Percentiles rank a stretch among this genome's conserved stretches.
Conservation (phyloP, 345 rosid genomes). For the Hypericum androsaemum region DNA sequence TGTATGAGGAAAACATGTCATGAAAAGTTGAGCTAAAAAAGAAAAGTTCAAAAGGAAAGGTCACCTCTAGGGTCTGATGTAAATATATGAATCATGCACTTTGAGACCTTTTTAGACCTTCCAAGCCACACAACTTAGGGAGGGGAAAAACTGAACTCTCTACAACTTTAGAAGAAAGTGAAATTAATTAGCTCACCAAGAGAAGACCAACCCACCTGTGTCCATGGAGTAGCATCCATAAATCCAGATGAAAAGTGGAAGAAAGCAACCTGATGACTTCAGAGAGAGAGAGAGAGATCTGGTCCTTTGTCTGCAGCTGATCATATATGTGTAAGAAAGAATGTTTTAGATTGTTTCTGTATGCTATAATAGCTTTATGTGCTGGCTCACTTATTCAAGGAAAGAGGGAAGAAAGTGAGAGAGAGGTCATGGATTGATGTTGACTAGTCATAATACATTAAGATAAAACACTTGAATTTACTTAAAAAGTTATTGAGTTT, state of each 20-base stretch:
- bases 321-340: conserved; percentile 35
- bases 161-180: neutral
- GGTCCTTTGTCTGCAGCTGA: conserved; percentile 40
- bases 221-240: conserved; percentile 43
- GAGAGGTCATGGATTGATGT: conserved; percentile 18
- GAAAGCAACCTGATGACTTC: conserved; percentile 38
- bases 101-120: neutral
- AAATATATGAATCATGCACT: too few relatives aligned
- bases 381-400: conserved; percentile 26
- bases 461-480: conserved; percentile 6
- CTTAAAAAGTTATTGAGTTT: neutral
- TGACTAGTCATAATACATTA: conserved; percentile 20
- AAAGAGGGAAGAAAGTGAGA: neutral
- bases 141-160: neutral
- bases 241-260: conserved; percentile 27
- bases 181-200: neutral
- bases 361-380: conserved; percentile 29
- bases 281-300: conserved; percentile 17
- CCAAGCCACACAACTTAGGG: neutral
- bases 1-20: conserved; percentile 12
- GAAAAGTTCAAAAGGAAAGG: conserved; percentile 2
- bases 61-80: neutral
- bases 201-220: conserved; percentile 30
- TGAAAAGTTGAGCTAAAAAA: conserved; percentile 14
- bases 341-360: conserved; percentile 38